Evolutionary conservation across 2,329 filamentous ascomycete genomes (phyloP).

Genomic region (Colletotrichum orchidophilum): DNA sequence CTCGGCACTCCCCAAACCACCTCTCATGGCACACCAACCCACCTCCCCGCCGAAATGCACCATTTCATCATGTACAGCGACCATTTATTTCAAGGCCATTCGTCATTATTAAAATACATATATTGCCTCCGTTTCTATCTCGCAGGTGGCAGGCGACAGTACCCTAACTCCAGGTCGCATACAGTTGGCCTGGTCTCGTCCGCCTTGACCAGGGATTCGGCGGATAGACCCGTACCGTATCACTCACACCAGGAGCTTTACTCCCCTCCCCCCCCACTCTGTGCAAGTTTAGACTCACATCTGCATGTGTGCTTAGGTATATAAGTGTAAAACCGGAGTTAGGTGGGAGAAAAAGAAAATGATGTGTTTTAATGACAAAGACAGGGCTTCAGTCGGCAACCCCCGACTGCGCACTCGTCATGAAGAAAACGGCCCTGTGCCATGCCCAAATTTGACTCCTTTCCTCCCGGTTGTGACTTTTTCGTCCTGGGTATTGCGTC

Average conservation of each 20-base stretch:
- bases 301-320: slow-evolving; percentile 18
- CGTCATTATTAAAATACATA: slow-evolving; percentile 34
- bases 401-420: slow-evolving; percentile 17
- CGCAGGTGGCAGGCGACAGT: neutral
- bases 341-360: slow-evolving; percentile 21
- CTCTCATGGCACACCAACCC: neutral
- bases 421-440: slow-evolving; percentile 30
- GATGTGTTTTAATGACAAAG: slow-evolving; percentile 18
- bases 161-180: neutral
- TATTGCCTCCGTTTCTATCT: slow-evolving; percentile 5
- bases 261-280: neutral
- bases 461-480: slow-evolving; percentile 31
- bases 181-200: neutral
- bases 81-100: slow-evolving; percentile 22
- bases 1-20: neutral
- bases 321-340: slow-evolving; percentile 15
- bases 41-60: neutral
- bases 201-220: neutral
- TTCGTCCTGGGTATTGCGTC: slow-evolving; percentile 33
- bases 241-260: neutral
- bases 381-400: neutral
- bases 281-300: neutral
- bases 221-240: neutral
- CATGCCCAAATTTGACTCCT: slow-evolving; percentile 34
- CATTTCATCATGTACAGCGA: neutral